Evolutionary conservation across 768 basidiomycete genomes (phyloP).

Genomic region (Leccinum rimulosum): DNA sequence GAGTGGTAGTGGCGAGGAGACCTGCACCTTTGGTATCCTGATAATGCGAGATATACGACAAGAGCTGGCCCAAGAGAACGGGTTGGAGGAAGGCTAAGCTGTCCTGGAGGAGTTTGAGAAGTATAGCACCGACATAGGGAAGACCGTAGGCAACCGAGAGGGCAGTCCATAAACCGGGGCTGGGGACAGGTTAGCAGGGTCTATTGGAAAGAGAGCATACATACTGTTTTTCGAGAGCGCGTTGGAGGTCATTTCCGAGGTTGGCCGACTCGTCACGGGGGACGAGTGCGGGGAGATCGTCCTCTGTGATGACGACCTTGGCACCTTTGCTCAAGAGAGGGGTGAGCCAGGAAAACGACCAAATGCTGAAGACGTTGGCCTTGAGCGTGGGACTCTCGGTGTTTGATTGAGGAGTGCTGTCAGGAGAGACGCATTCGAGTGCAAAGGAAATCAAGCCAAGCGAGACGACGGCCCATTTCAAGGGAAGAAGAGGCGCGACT

Average conservation of each 20-base stretch:
- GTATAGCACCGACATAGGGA: slow-evolving; percentile 61
- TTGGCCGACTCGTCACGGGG: slow-evolving; percentile 66
- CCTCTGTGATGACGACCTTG: slow-evolving; percentile 68
- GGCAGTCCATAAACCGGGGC: slow-evolving; percentile 67
- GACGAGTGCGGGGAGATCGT: slow-evolving; percentile 77
- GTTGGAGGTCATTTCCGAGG: slow-evolving; percentile 60
- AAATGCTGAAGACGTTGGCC: slow-evolving; percentile 79
- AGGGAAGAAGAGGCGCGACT: slow-evolving; percentile 35
- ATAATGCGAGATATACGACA: slow-evolving; percentile 81
- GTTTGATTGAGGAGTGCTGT: slow-evolving; percentile 40
- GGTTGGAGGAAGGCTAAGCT: slow-evolving; percentile 82
- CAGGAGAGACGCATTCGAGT: slow-evolving; percentile 71
- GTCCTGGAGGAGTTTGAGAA: slow-evolving; percentile 79
- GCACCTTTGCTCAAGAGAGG: slow-evolving; percentile 71
- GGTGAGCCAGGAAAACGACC: slow-evolving; percentile 88
- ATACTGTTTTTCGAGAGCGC: slow-evolving; percentile 62
- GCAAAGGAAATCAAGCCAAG: slow-evolving; percentile 55
- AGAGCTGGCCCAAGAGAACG: slow-evolving; percentile 73
- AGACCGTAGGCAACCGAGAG: slow-evolving; percentile 77
- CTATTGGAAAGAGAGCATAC: slow-evolving; percentile 21
- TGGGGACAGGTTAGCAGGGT: slow-evolving; percentile 23
- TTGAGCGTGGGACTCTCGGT: slow-evolving; percentile 68
- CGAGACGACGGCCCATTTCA: slow-evolving; percentile 43
- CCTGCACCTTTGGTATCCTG: slow-evolving; percentile 43
- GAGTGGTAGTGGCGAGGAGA: slow-evolving; percentile 30